Evolutionary conservation across 2,329 filamentous ascomycete species (phyloP).

Genomic region (Cordyceps farinosa): DNA sequence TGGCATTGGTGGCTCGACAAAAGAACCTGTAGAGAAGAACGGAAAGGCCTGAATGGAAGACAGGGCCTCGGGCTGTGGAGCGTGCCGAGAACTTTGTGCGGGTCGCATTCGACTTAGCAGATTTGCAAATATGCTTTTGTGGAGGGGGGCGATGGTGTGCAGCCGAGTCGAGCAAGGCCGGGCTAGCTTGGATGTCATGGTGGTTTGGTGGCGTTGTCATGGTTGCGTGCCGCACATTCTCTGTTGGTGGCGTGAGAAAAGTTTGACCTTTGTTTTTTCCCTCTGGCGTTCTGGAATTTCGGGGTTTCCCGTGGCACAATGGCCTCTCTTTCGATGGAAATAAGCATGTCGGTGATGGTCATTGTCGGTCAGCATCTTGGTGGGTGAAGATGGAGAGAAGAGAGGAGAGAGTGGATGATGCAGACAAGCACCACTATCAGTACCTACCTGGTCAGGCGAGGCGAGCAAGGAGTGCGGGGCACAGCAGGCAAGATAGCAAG

Average conservation of each 20-base stretch:
- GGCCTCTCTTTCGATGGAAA: not conserved
- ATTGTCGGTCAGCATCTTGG: not conserved
- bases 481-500: not conserved
- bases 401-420: not conserved
- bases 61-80: not conserved
- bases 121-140: constrained; percentile 13
- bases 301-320: no score
- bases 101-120: not conserved
- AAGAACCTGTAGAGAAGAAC: constrained; percentile 18
- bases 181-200: not conserved
- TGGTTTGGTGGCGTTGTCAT: constrained; percentile 1
- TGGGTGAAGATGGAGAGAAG: not conserved
- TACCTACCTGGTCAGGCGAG: constrained; percentile 1
- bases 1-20: constrained; percentile 20
- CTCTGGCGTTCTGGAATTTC: not conserved
- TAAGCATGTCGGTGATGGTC: not conserved
- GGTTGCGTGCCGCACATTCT: not conserved
- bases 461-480: constrained; percentile 6
- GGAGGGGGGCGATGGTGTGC: constrained; percentile 11
- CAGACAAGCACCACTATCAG: not conserved
- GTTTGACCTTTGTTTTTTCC: not conserved
- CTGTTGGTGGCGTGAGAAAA: not conserved
- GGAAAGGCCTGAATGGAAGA: not conserved
- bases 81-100: constrained; percentile 9
- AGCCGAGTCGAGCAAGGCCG: not conserved